Conservation (phyloP, 2,329 filamentous ascomycete species). For the Penicillium decumbens region DNA sequence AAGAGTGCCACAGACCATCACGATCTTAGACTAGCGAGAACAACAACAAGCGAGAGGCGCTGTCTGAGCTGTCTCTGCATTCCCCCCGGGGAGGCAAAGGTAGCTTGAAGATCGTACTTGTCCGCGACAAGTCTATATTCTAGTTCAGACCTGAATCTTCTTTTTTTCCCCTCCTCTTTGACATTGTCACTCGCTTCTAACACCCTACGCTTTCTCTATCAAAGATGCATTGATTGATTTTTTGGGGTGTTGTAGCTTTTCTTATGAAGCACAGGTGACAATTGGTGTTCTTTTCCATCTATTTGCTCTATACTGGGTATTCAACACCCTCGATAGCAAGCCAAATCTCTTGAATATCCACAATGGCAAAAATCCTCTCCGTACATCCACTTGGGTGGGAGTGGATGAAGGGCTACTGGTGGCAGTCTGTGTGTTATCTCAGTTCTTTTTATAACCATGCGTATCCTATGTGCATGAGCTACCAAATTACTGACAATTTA, state of each 20-base stretch:
- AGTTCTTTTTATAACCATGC: conserved; percentile 5
- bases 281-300: conserved; percentile 3
- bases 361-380: conserved; percentile 29
- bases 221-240: not conserved
- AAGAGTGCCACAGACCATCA: conserved; percentile 6
- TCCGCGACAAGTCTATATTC: not conserved
- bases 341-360: not conserved
- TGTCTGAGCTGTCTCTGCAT: conserved; percentile 1
- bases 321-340: not conserved
- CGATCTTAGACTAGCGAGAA: conserved; percentile 4
- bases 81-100: conserved; percentile 1
- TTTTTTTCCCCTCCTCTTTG: not conserved
- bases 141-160: not conserved
- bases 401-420: conserved; percentile 39
- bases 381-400: conserved; percentile 33
- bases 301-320: not conserved
- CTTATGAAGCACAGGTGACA: conserved; percentile 1
- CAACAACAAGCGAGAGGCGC: conserved; percentile 14
- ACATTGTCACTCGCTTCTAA: conserved; percentile 3
- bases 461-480: not conserved
- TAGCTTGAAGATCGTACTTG: conserved; percentile 2
- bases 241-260: not conserved
- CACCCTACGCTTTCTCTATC: not conserved
- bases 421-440: conserved; percentile 38
- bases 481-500: conserved; percentile 14